Evolutionary conservation across 2,329 filamentous ascomycete genomes (phyloP), one percentile per base, ranked within the genome.

Genomic region (Hypoxylon sp.): DNA sequence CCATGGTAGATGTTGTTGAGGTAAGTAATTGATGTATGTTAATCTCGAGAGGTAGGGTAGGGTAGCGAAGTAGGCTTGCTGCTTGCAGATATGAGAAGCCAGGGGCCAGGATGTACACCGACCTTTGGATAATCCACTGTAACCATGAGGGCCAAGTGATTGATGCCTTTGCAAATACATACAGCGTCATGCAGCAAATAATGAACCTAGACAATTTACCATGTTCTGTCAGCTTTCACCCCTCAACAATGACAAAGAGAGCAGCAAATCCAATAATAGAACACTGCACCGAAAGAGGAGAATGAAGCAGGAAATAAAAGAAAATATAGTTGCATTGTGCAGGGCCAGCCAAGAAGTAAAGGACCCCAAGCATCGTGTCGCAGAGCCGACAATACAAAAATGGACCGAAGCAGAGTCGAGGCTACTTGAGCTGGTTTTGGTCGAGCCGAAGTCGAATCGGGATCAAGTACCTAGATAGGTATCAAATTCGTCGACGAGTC

Each of bases 111-210:
- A 69, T 74, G 69, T 72, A 74, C 73, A 76, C 75, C 74, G 72
- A 76, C 75, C 75, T 76, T 75, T 74, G 74, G 65, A 68, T 67
- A 74, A 65, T 70, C 72, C 73, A 71, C 73, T 75, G 73, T 73
- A 73, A 76, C 75, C 73, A 75, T 68, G 57, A 63, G 63, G 71
- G 72, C 74, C 74, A 75, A 74, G 73, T 68, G 60, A 62, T 66
- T 63, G 55, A 59, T 61, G 60, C 63, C 67, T 69, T 51, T 58
- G 70, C 71, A 71, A 76, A 73, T 68, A 68, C 70, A 72, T 70
- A 67, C 72, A 72, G 72, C 58, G 68, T 73, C 69, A 69, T 68
- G 68, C 71, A 71, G 62, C 62, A 59, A 68, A 70, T 63, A 58
- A 69, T 60, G 61, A 70, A 65, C 63, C 75, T 76, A 66, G 51